Conservation (phyloP, 352 stramenopile genomes). For the Globisporangium paddicum region DNA sequence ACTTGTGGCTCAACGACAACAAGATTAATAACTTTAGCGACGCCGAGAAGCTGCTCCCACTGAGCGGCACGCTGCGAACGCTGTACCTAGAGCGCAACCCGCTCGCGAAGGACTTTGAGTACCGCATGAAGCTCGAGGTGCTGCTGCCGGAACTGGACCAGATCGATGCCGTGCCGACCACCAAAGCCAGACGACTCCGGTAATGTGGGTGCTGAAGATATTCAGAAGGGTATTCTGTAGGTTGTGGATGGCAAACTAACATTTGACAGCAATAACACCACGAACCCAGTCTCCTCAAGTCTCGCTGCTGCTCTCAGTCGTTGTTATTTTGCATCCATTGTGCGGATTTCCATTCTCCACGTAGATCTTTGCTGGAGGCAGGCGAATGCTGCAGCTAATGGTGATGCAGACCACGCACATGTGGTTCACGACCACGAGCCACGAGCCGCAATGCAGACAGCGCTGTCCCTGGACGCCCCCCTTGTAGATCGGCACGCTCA, state of each 20-base stretch:
- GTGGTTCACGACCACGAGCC: slow-evolving; percentile 43
- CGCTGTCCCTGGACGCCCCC: slow-evolving; percentile 37
- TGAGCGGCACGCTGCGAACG: slow-evolving; percentile 80
- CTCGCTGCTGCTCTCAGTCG: slow-evolving; percentile 9
- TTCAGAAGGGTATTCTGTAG: too few species aligned
- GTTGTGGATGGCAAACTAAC: neutral
- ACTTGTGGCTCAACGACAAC: slow-evolving; percentile 84
- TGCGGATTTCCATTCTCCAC: slow-evolving; percentile 33
- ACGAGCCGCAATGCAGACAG: slow-evolving; percentile 67
- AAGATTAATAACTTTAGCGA: slow-evolving; percentile 57
- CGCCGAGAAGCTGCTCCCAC: slow-evolving; percentile 59
- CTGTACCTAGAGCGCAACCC: slow-evolving; percentile 97
- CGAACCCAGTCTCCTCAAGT: neutral
- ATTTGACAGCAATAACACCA: neutral
- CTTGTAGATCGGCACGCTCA: slow-evolving; percentile 54
- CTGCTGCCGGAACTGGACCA: slow-evolving; percentile 90
- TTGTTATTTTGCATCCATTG: slow-evolving; percentile 10
- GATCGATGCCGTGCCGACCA: slow-evolving; percentile 91
- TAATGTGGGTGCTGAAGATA: neutral
- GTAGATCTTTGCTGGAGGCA: slow-evolving; percentile 54
- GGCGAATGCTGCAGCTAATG: slow-evolving; percentile 47
- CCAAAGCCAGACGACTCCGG: slow-evolving; percentile 36
- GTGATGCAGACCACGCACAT: slow-evolving; percentile 52
- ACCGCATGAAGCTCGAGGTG: slow-evolving; percentile 91
- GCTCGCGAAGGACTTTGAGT: slow-evolving; percentile 91